Percentiles rank a stretch among this genome's conserved stretches.
Evolutionary conservation across 2,329 filamentous ascomycete genomes (phyloP).

Genomic region (Trichoderma breve): DNA sequence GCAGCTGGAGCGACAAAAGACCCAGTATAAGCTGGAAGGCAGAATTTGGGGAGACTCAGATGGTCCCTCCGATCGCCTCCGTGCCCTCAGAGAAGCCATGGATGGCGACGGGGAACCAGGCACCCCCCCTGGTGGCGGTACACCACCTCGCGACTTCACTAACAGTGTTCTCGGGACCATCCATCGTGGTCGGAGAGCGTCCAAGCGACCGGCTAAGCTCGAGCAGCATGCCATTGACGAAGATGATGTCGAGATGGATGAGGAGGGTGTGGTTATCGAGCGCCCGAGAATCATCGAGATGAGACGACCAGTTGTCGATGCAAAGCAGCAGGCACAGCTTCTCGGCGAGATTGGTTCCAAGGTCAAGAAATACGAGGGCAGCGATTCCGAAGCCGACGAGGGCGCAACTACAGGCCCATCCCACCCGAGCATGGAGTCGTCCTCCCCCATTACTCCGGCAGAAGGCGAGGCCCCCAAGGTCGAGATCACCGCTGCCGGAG

Average conservation of each 20-base stretch:
- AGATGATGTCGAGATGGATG: slow-evolving; percentile 48
- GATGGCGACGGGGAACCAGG: slow-evolving; percentile 54
- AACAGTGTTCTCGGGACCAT: slow-evolving; percentile 74
- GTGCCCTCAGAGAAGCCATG: slow-evolving; percentile 93
- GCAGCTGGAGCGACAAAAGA: slow-evolving; percentile 95
- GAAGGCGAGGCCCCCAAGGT: slow-evolving; percentile 61
- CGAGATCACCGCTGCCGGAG: slow-evolving; percentile 49
- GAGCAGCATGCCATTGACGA: slow-evolving; percentile 46
- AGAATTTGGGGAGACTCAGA: slow-evolving; percentile 80
- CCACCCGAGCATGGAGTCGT: slow-evolving; percentile 70
- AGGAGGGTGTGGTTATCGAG: slow-evolving; percentile 67
- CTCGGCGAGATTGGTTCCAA: slow-evolving; percentile 71
- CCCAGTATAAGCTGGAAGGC: slow-evolving; percentile 94
- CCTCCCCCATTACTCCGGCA: slow-evolving; percentile 64
- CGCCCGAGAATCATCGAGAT: slow-evolving; percentile 78
- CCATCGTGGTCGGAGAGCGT: slow-evolving; percentile 57
- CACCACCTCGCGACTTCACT: slow-evolving; percentile 62
- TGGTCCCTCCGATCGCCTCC: slow-evolving; percentile 85
- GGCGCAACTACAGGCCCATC: slow-evolving; percentile 71
- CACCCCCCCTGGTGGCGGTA: slow-evolving; percentile 48
- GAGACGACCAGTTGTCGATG: slow-evolving; percentile 64
- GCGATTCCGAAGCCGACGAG: slow-evolving; percentile 67
- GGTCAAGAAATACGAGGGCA: slow-evolving; percentile 69
- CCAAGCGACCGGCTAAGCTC: slow-evolving; percentile 52
- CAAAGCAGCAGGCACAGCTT: slow-evolving; percentile 65